Evolutionary conservation across 2,329 filamentous ascomycete species (phyloP), one percentile per base, ranked within the genome.

Genomic region (Alternaria metachromatica): DNA sequence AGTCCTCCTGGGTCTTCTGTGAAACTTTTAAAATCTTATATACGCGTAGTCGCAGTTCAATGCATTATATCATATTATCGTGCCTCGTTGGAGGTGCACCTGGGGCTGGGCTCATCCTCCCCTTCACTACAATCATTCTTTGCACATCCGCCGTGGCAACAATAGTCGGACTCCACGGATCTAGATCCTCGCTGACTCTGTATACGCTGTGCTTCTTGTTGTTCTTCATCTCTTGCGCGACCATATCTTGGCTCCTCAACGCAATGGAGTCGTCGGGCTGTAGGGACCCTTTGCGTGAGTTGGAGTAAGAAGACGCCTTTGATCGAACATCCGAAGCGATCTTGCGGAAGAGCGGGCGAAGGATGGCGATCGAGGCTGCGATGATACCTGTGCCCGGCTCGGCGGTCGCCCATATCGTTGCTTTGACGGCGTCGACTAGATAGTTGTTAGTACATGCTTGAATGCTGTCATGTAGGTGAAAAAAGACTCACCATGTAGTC

Each of bases 361-460:
- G 78, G 5, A 83, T 80, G 8, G 83, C 82, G 41, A 83, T 75
- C 8, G 82, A 84, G 3, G 83, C 84, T 12, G 85, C 83, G 8
- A 83, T 79, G 64, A 87, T 84, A 18, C 84, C 84, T 18, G 82
- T 83, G 10, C 82, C 84, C 33, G 83, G 82, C 64, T 85, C 84
- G 23, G 84, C 78, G 30, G 84, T 79, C 4, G 83, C 83, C 82
- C 83, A 85, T 45, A 82, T 78, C 13, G 76, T 80, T 23, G 78
- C 77, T 67, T 78, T 78, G 41, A 78, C 78, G 57, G 79, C 74
- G 58, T 77, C 67, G 43, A 64, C 75, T 78, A 33, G n/a, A 33
- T 5, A 4, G 4, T 12, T 6, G 4, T 25, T 76, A 58, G 63
- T 25, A 72, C 58, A 33, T 13, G 18, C 11, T 6, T 13, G 15